Conservation (phyloP, 2,329 filamentous ascomycete genomes). For the Neonectria faginata region DNA sequence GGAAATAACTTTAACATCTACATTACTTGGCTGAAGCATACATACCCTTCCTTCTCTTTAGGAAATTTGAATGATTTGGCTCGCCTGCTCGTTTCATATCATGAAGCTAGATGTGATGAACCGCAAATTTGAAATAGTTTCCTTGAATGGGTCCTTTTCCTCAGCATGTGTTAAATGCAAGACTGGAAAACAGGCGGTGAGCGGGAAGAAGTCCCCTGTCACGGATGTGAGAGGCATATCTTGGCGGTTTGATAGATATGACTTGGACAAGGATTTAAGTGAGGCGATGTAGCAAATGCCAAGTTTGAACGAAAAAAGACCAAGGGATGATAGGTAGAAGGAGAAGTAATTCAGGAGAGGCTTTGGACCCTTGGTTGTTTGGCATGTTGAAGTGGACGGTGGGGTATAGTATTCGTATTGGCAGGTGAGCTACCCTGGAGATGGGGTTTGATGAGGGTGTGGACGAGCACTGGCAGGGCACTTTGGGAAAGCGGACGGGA, state of each 20-base stretch:
- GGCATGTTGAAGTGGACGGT: no score
- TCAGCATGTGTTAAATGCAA: neutral
- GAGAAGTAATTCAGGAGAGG: neutral
- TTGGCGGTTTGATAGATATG: neutral
- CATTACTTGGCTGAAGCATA: neutral
- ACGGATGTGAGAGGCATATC: neutral
- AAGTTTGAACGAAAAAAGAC: neutral
- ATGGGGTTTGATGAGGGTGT: neutral
- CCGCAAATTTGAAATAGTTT: neutral
- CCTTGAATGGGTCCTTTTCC: no score
- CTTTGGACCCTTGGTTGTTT: neutral
- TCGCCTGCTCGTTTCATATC: no score
- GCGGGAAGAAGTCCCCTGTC: neutral
- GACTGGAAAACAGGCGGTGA: neutral
- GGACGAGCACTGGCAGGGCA: neutral
- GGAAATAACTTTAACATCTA: constrained; percentile 9
- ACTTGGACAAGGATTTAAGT: no score
- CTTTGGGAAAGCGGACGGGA: neutral
- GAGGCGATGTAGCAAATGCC: neutral
- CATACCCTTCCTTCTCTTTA: neutral
- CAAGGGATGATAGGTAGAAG: neutral
- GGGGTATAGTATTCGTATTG: neutral
- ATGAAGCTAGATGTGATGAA: neutral
- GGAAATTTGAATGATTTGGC: neutral
- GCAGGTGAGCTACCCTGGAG: constrained; percentile 4